Conservation (phyloP, 164 flowering plant species). For the Cinnamomum chago region DNA sequence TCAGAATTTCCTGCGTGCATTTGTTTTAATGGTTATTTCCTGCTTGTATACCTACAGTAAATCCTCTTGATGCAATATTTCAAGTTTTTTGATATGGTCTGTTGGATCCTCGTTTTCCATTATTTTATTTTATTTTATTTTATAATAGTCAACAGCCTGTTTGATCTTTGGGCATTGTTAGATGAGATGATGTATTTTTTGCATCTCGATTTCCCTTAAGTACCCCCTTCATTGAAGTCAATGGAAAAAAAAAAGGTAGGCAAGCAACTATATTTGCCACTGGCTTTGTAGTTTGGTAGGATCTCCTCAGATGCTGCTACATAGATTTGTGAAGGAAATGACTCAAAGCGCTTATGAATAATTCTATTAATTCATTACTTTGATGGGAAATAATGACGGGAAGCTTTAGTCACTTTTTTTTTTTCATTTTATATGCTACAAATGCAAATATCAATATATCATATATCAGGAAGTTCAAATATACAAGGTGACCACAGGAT, state of each 20-base stretch:
- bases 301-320: not conserved
- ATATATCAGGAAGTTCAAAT: not conserved
- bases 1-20: not conserved
- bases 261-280: not conserved
- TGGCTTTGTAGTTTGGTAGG: not conserved
- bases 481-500: not conserved
- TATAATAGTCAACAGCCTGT: no score
- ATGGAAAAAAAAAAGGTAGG: no score
- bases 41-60: not conserved
- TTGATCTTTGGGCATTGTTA: no score
- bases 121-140: no score
- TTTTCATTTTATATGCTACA: no score
- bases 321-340: not conserved
- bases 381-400: not conserved
- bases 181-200: no score
- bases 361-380: not conserved
- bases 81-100: no score
- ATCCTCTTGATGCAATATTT: not conserved
- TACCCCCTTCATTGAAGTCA: not conserved
- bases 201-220: not conserved
- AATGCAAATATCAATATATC: no score
- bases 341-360: not conserved
- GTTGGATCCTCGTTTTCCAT: no score
- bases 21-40: no score
- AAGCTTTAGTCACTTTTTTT: not conserved